phyloP scores from a whole-genome alignment of 1,284 basidiomycete genomes.

The Melampsora americana region DNA sequence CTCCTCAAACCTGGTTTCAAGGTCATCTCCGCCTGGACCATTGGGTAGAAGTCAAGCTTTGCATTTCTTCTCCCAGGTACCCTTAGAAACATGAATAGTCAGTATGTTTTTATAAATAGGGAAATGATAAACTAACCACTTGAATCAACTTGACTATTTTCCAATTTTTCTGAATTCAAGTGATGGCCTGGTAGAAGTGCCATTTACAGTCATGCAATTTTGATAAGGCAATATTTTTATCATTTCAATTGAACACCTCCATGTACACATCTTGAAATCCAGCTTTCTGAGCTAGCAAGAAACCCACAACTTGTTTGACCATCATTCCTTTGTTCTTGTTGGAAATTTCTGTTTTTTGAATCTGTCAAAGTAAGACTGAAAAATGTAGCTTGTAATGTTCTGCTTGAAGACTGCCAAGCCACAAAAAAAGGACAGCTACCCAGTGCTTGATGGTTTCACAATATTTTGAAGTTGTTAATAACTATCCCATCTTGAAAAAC shows the following conservation, averaged over 20 bases:
- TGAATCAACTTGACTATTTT: background rate
- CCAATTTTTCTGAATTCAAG: background rate
- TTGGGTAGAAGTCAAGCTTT: too few species aligned
- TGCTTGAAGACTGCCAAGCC: background rate
- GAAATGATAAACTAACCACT: background rate
- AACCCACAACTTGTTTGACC: too few species aligned
- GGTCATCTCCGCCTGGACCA: too few species aligned
- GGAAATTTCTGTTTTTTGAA: too few species aligned
- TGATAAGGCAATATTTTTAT: background rate
- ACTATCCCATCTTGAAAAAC: conserved; percentile 10
- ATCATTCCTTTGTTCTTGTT: too few species aligned
- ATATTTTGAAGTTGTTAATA: conserved; percentile 1
- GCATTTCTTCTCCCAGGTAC: too few species aligned
- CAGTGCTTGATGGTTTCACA: background rate
- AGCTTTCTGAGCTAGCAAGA: background rate
- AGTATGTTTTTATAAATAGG: background rate
- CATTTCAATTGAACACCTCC: background rate
- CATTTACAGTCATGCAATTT: conserved; percentile 4
- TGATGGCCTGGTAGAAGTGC: background rate
- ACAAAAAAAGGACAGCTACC: conserved; percentile 1
- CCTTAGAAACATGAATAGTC: too few species aligned
- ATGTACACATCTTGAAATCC: conserved; percentile 3
- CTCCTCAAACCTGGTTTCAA: too few species aligned
- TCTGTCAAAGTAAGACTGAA: too few species aligned
- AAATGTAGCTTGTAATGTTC: conserved; percentile 7